These are phyloP conservation scores for Arachnomyces sp. DNA, from an alignment of 2,329 filamentous ascomycete genomes.

Conservation along the genomic window DNA sequence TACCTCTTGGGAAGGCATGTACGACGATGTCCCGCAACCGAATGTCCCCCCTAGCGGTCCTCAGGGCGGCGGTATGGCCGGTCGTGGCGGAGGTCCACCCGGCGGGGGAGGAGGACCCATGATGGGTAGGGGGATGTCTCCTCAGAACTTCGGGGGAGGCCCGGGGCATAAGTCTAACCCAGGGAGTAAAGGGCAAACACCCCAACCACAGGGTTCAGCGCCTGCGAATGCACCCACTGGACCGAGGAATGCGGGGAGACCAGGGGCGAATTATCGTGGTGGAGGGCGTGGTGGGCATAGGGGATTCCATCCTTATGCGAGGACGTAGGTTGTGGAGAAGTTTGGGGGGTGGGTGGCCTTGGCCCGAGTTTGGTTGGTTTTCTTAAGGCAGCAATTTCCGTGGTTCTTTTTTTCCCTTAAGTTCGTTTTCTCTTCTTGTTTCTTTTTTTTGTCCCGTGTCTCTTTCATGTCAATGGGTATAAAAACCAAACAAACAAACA, in stretches of 20 bases:
- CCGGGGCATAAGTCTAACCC: slow-evolving; percentile 26
- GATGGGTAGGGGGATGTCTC: slow-evolving; percentile 33
- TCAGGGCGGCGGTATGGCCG: slow-evolving; percentile 28
- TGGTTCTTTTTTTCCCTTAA: not conserved
- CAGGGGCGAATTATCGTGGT: slow-evolving; percentile 87
- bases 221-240: slow-evolving; percentile 86
- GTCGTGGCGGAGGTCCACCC: slow-evolving; percentile 26
- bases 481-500: too few relatives aligned
- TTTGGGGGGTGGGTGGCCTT: not conserved
- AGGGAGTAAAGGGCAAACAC: slow-evolving; percentile 35
- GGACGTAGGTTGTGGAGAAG: slow-evolving; percentile 14
- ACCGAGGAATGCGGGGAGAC: slow-evolving; percentile 87
- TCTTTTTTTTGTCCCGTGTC: not conserved
- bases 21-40: slow-evolving; percentile 86
- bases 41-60: slow-evolving; percentile 52
- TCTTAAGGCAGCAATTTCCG: too few relatives aligned
- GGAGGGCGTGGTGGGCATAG: slow-evolving; percentile 67
- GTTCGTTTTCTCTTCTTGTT: not conserved
- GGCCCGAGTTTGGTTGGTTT: not conserved
- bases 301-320: slow-evolving; percentile 71
- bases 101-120: slow-evolving; percentile 17
- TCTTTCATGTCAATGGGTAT: too few relatives aligned
- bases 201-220: slow-evolving; percentile 43
- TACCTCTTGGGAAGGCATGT: slow-evolving; percentile 97
- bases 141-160: slow-evolving; percentile 23